A percentile compares a stretch with the other conserved stretches of the same genome.
Conservation (phyloP, 306 rosid species). For the Echinosophora koreensis region DNA sequence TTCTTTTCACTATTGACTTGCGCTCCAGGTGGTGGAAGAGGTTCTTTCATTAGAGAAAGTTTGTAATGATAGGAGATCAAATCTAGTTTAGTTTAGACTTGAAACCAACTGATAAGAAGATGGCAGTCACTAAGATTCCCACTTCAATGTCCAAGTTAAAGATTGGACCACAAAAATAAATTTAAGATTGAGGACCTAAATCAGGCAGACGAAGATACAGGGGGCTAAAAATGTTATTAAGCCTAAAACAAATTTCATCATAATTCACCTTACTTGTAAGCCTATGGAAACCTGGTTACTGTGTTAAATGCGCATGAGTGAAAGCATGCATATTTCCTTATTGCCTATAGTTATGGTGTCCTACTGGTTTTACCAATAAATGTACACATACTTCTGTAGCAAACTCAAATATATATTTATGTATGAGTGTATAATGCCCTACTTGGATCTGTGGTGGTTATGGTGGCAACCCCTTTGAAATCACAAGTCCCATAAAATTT, state of each 20-base stretch:
- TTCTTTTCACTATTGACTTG: no score
- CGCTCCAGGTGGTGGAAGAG: no score
- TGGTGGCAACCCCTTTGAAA: conserved; percentile 90
- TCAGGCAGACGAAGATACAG: no score
- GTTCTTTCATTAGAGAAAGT: no score
- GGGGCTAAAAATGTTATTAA: no score
- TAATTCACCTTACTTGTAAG: neutral
- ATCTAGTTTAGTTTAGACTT: no score
- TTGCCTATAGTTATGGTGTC: neutral
- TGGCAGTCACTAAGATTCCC: conserved; percentile 2
- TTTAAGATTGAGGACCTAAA: no score
- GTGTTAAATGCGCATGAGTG: neutral
- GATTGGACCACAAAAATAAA: neutral
- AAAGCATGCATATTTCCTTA: conserved; percentile 19
- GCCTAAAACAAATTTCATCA: conserved; percentile 9
- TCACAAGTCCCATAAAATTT: conserved; percentile 80
- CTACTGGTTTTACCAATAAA: neutral
- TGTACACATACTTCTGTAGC: conserved; percentile 1
- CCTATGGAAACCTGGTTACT: conserved; percentile 19
- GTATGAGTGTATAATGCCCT: conserved; percentile 38
- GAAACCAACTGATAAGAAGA: neutral
- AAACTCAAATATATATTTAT: neutral
- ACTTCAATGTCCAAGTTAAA: neutral
- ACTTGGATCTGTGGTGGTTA: conserved; percentile 92
- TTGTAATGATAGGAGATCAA: no score